Evolutionary conservation across 345 rosid genomes (phyloP).

Genomic region (Hypericum androsaemum): DNA sequence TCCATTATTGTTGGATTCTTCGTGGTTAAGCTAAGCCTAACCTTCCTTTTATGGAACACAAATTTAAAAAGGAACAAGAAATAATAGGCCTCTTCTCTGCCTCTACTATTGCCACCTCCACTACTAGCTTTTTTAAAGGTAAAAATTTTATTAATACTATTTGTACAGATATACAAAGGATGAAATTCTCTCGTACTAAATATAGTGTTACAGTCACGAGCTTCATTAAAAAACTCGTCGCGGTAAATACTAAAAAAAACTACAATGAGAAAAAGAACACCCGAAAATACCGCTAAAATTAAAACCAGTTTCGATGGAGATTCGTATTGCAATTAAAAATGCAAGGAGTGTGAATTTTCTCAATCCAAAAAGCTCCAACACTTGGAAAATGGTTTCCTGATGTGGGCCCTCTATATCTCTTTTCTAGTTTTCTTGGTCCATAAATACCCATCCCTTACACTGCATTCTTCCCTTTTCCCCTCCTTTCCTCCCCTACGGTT

Average conservation of each 20-base stretch:
- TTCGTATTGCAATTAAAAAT: too few relatives aligned
- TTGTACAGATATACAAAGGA: background rate
- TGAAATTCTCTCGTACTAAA: background rate
- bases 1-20: conserved; percentile 42
- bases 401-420: conserved; percentile 19
- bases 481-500: conserved; percentile 24
- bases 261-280: too few relatives aligned
- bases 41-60: too few relatives aligned
- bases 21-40: conserved; percentile 62
- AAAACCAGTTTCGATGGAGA: background rate
- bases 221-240: too few relatives aligned
- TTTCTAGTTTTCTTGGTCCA: conserved; percentile 16
- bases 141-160: background rate
- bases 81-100: conserved; percentile 12
- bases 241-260: too few relatives aligned
- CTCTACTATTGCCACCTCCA: conserved; percentile 14
- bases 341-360: too few relatives aligned
- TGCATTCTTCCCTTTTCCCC: conserved; percentile 30
- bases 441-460: conserved; percentile 37
- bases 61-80: too few relatives aligned
- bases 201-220: too few relatives aligned
- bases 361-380: too few relatives aligned
- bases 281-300: conserved; percentile 3
- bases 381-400: conserved; percentile 19
- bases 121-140: background rate